Base-by-base conservation (phyloP, 2,329 filamentous ascomycete species). In the Blastomyces silverae region DNA sequence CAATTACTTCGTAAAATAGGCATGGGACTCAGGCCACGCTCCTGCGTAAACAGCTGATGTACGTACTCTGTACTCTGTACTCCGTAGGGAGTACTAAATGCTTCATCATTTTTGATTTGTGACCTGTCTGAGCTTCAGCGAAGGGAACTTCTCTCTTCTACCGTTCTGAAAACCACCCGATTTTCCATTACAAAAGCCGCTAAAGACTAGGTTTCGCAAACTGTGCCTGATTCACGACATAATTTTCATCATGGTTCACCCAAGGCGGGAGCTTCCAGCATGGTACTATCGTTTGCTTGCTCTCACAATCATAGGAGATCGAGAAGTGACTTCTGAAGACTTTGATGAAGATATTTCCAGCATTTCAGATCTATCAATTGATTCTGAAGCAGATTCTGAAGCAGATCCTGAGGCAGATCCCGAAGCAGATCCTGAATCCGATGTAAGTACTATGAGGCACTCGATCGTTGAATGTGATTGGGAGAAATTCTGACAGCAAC, bases 321-420 rank as follows among this genome's bases (percentile, higher is more conserved):
- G 53, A n/a, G n/a, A 31, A 31, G 37, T 50, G 22, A 34, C 3
- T 31, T 25, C 42, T 11, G 28, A 48, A 31, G 44, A 37, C 53
- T 65, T 57, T 56, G 64, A 58, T 42, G 64, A 62, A 39, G 64
- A 65, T 65, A 15, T 63, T 15, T 63, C 64, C 34, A 58, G 34
- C 46, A 11, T 65, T 48, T 55, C 57, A 10, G 44, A 22, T 53
- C n/a, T 52, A 22, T 58, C 53, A 28, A 22, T 37, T 25, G 63
- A 50, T 64, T 64, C 63, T 46, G 64, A 62, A 7, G 42, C n/a
- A 48, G 53, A 42, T 34, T 31, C 31, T 31, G 31, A 31, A 31
- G 31, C n/a, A n/a, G n/a, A n/a, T n/a, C n/a, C n/a, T n/a, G n/a
- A n/a, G n/a, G n/a, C 31, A 31, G 31, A 31, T 31, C 5, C 31